Evolutionary conservation across 1,284 basidiomycete genomes (phyloP), one percentile per base, ranked within the genome.

Genomic region (Pisolithus thermaeus): DNA sequence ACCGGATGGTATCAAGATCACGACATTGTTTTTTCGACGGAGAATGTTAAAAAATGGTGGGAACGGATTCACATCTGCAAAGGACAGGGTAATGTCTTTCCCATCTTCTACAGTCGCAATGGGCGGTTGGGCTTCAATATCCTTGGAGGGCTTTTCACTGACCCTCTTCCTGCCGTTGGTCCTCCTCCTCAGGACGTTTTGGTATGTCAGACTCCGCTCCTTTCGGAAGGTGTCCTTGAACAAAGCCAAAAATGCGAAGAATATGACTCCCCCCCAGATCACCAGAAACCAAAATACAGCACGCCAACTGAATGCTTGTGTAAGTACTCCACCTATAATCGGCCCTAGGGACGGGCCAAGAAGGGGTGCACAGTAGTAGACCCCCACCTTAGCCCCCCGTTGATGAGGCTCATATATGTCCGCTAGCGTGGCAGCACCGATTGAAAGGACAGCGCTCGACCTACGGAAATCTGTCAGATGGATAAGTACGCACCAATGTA

Each of bases 171-270:
- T 48, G 55, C 57, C 43, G 52, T 46, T 46, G 1, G 49, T 52
- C 50, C 51, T 65, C 50, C 16, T 62, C 53, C 65, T 73, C 27
- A 85, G 63, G 7, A 83, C 79, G 20, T 72, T 75, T 62, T 91
- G 88, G 61, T 92, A 94, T 7, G 80, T 77, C 23, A 83, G 61
- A 53, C 84, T 90, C 23, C 90, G 80, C 62, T 92, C 86, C 56
- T 76, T 75, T 22, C 92, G 79, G 71, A 90, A 95, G 0, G 90
- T 92, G 62, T 95, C 92, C 51, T 80, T 80, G 73, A 92, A 87
- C 56, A 83, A 78, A 49, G 86, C 64, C 36, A 84, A 53, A 68
- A 92, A 91, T 12, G 76, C 70, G 27, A 79, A 44, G 50, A 80
- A 73, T 55, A 77, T 81, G 22, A 77, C 51, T 1, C 79, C 81